Base-by-base conservation (phyloP, 1,139 yeast species). In the Diutina pseudorugosa region DNA sequence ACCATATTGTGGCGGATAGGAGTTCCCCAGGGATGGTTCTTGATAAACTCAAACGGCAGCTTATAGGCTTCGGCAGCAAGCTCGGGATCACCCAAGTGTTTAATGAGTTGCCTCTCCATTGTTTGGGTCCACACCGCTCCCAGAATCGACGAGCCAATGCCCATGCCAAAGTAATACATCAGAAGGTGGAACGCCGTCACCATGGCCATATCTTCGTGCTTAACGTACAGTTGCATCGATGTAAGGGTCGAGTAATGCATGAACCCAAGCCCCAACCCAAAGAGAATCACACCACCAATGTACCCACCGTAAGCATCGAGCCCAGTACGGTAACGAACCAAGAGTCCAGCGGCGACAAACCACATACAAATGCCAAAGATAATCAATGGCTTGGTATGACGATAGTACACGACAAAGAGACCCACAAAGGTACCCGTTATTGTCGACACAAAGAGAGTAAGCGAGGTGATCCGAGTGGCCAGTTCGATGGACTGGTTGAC, bases 181-280 rank as follows among this genome's bases (percentile, higher is more conserved):
- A 85, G 73, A 59, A 77, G 73, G 59, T 75, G 75, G 53, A 82
- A 63, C 0, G 86, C 77, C 47, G 82, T 72, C 41, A 81, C 77
- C 50, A 77, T 70, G n/a, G 85, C 84, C 80, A 82, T 77, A 64
- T 79, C 70, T 61, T 81, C 83, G 62, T 81, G 86, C 54, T 77
- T 75, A 27, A 84, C 79, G 54, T 77, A 75, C 1, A 87, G 67
- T 60, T 82, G 83, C 56, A 83, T 76, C 16, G 87, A 78, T 4
- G 81, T 84, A 60, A 79, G 85, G 18, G 82, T 75, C 33, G 87
- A 78, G 62, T 82, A 83, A 20, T 87, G 79, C 69, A 82, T 82
- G 64, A 84, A 73, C 9, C 87, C 85, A 51, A 87, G 85, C 59
- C 89, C 88, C 53, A 85, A 70, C 65, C 91, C 93, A 69, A 83